Evolutionary conservation across 208 protist genomes (phyloP), one percentile per base, ranked within the genome.

Genomic region (Endotrypanum monterogeii): DNA sequence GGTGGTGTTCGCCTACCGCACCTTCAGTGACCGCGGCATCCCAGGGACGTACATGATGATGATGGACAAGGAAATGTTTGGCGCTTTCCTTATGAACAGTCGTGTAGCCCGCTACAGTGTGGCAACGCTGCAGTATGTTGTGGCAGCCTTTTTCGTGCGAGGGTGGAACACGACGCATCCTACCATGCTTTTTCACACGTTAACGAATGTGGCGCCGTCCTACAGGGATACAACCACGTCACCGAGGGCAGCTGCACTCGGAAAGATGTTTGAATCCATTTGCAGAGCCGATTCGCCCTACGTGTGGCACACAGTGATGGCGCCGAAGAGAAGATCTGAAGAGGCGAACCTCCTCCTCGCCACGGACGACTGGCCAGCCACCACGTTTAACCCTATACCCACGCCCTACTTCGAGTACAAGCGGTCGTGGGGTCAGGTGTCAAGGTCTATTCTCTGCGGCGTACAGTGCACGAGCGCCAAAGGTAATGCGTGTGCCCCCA

Each of bases 281-380:
- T 91, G 84, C 44, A 20, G 56, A 23, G 3, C 50, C 28, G 80
- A 74, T 5, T 82, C 80, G 4, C 50, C 41, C 0, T 87, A 91
- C 68, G 68, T 84, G 11, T 94, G 89, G 89, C 80, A 92, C 71
- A 85, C 76, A 18, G 89, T 94, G 7, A 16, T 67, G 61, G 5
- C 54, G 57, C 58, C 71, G 18, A 39, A 14, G 55, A 46, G 46
- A 28, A 12, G 4, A n/a, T 25, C n/a, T 3, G 37, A 41, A 0
- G 25, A 30, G 18, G 32, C 58, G 14, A 39, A 55, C 0, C 18
- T 0, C 54, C 50, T 66, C 25, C 14, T 18, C 30, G 39, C 30
- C 28, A 52, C 52, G 25, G 0, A n/a, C 16, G 68, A 67, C 28
- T 73, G 68, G 58, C 60, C 56, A 6, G 3, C 0, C 1, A 72